phyloP scores from a whole-genome alignment of 2,329 filamentous ascomycete genomes.

The Claviceps fusiformis region DNA sequence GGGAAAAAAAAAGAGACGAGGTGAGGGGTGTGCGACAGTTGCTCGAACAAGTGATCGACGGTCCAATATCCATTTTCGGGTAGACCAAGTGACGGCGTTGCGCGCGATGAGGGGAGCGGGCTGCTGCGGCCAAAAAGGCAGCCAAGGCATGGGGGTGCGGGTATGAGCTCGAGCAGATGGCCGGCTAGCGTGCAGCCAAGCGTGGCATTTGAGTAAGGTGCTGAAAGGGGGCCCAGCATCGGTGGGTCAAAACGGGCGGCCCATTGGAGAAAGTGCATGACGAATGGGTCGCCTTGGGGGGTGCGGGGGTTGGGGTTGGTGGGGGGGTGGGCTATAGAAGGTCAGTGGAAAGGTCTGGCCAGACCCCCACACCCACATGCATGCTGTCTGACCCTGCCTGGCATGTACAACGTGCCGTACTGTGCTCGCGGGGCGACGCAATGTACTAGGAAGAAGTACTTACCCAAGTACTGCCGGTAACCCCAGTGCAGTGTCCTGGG shows the following conservation, averaged over 20 bases:
- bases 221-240: neutral
- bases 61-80: slow-evolving; percentile 35
- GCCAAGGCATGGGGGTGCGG: slow-evolving; percentile 6
- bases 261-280: neutral
- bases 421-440: neutral
- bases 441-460: too few relatives aligned
- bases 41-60: slow-evolving; percentile 39
- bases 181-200: slow-evolving; percentile 11
- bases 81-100: slow-evolving; percentile 33
- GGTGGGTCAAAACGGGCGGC: neutral
- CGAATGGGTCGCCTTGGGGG: neutral
- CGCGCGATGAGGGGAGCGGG: slow-evolving; percentile 25
- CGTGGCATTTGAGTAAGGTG: slow-evolving; percentile 4
- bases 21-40: slow-evolving; percentile 32
- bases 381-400: neutral
- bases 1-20: neutral
- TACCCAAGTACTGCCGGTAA: too few relatives aligned
- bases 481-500: neutral
- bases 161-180: slow-evolving; percentile 10
- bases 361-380: neutral
- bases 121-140: slow-evolving; percentile 21
- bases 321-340: neutral
- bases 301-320: too few relatives aligned
- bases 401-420: neutral
- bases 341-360: neutral